Evolutionary conservation across 2,329 filamentous ascomycete genomes (phyloP).

Genomic region (Trichoderma citrinoviride): DNA sequence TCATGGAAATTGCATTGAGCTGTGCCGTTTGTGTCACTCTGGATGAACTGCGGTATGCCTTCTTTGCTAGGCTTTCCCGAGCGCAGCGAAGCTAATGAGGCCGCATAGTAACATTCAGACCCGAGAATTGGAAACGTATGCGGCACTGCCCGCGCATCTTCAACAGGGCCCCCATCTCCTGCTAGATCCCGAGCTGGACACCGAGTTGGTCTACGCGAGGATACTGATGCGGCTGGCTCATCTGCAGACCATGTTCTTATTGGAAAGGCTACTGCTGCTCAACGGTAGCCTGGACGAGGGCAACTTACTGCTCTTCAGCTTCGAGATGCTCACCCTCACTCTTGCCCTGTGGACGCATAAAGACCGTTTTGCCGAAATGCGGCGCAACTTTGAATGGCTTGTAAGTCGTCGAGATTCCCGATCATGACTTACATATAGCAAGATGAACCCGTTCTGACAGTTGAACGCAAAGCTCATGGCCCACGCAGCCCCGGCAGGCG

Average conservation of each 20-base stretch:
- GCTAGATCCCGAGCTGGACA: slow-evolving; percentile 32
- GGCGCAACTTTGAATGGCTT: slow-evolving; percentile 50
- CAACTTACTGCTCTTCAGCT: slow-evolving; percentile 45
- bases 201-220: slow-evolving; percentile 41
- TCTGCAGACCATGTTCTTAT: slow-evolving; percentile 57
- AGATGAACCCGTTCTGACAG: neutral
- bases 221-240: slow-evolving; percentile 50
- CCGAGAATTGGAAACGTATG: neutral
- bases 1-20: slow-evolving; percentile 56
- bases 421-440: neutral
- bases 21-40: slow-evolving; percentile 13
- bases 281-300: slow-evolving; percentile 38
- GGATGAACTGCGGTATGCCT: slow-evolving; percentile 6
- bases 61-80: too few relatives aligned
- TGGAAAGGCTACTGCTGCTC: slow-evolving; percentile 55
- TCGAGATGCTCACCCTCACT: slow-evolving; percentile 47
- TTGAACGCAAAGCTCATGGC: slow-evolving; percentile 44
- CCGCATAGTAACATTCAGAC: slow-evolving; percentile 1
- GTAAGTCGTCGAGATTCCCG: slow-evolving; percentile 30
- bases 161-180: slow-evolving; percentile 41
- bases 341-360: slow-evolving; percentile 50
- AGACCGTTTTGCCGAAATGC: slow-evolving; percentile 43
- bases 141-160: slow-evolving; percentile 35
- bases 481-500: slow-evolving; percentile 48
- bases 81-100: neutral